These are phyloP conservation scores for Boletellus sp. DNA, from an alignment of 768 basidiomycete species.

Conservation along the genomic window DNA sequence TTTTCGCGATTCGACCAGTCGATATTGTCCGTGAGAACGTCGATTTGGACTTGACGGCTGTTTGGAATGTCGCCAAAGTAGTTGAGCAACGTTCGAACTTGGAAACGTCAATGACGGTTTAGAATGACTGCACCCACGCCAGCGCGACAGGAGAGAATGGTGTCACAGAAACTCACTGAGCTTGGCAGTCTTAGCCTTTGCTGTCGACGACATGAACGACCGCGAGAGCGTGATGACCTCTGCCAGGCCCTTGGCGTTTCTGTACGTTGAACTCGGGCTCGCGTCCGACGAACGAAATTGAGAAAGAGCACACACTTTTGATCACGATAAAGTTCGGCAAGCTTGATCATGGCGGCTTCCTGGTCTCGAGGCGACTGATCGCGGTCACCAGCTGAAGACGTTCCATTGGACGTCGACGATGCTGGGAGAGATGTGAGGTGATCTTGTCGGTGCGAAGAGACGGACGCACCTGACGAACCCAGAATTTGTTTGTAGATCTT, in stretches of 20 bases:
- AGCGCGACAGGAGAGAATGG: not conserved
- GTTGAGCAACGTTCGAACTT: slow-evolving; percentile 91
- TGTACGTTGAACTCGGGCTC: slow-evolving; percentile 27
- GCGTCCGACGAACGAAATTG: not conserved
- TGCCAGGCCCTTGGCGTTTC: slow-evolving; percentile 81
- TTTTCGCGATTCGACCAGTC: slow-evolving; percentile 91
- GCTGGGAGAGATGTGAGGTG: slow-evolving; percentile 14
- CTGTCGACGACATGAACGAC: slow-evolving; percentile 87
- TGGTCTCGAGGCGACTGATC: slow-evolving; percentile 71
- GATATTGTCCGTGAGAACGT: slow-evolving; percentile 86
- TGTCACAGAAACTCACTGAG: slow-evolving; percentile 52
- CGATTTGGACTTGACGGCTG: slow-evolving; percentile 72
- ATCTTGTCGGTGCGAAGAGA: not conserved
- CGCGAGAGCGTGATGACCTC: slow-evolving; percentile 82
- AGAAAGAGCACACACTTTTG: slow-evolving; percentile 59
- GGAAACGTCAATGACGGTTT: not conserved
- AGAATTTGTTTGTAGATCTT: slow-evolving; percentile 72
- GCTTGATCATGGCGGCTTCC: slow-evolving; percentile 78
- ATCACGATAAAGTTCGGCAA: slow-evolving; percentile 85
- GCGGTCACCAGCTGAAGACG: slow-evolving; percentile 37
- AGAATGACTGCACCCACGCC: not conserved
- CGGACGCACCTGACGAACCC: slow-evolving; percentile 32
- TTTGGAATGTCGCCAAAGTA: slow-evolving; percentile 79
- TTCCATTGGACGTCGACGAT: slow-evolving; percentile 33
- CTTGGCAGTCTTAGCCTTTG: slow-evolving; percentile 96